phyloP scores from a whole-genome alignment of 306 rosid genomes.

The Cicer bijugum region DNA sequence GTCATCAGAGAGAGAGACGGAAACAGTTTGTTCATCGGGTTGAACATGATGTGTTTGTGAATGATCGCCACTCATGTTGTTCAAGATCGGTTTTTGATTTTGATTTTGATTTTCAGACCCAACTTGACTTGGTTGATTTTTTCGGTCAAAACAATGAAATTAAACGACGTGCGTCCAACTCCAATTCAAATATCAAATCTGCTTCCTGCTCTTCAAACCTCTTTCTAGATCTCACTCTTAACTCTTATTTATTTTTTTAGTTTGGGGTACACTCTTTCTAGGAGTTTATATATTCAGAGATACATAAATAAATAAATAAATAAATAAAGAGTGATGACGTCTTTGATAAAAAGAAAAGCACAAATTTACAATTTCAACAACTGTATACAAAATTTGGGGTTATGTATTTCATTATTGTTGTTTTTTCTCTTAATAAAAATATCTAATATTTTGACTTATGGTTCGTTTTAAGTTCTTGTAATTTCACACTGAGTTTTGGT shows the following conservation, averaged over 20 bases:
- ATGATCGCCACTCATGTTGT: conserved; percentile 33
- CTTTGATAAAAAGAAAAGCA: too few relatives aligned
- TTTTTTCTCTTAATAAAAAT: too few relatives aligned
- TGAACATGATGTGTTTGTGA: background rate
- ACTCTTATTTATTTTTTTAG: background rate
- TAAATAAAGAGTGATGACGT: too few relatives aligned
- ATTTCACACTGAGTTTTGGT: too few relatives aligned
- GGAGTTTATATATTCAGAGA: background rate
- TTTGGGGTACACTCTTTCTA: background rate
- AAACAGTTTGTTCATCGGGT: background rate
- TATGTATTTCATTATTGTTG: too few relatives aligned
- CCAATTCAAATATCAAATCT: conserved; percentile 34
- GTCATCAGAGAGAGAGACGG: background rate
- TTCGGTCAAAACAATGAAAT: background rate
- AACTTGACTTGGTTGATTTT: background rate
- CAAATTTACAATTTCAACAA: too few relatives aligned
- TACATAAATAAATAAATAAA: too few relatives aligned
- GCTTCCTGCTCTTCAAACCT: background rate
- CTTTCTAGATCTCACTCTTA: conserved; percentile 31
- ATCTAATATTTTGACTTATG: too few relatives aligned
- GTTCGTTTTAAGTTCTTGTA: too few relatives aligned
- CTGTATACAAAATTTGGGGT: too few relatives aligned
- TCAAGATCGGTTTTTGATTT: conserved; percentile 1
- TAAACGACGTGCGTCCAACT: background rate
- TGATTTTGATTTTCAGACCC: background rate